A percentile compares a stretch with the other conserved stretches of the same genome.
Conservation (phyloP, 1,284 basidiomycete genomes). For the Erythrobasidium hasegawianum region DNA sequence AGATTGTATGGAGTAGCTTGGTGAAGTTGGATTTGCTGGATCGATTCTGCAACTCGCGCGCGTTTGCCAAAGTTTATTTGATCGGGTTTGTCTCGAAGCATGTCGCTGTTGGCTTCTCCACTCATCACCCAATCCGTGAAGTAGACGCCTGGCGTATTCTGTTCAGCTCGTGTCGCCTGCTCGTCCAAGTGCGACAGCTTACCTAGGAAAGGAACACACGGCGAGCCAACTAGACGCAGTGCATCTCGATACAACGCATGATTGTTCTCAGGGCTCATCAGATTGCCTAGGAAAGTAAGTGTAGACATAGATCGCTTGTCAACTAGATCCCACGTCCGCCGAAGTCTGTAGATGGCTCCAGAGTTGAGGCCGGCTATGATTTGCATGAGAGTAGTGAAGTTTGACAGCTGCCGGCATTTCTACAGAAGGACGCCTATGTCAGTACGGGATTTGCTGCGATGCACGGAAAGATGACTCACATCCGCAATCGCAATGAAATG, state of each 20-base stretch:
- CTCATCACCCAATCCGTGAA: constrained; percentile 94
- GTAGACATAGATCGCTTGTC: constrained; percentile 55
- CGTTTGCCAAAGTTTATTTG: constrained; percentile 95
- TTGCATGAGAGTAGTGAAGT: constrained; percentile 93
- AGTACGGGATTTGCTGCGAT: no score
- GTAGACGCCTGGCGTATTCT: constrained; percentile 94
- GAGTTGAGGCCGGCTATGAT: constrained; percentile 93
- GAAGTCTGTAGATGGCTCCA: constrained; percentile 84
- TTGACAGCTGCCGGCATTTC: constrained; percentile 85
- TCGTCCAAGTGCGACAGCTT: constrained; percentile 25
- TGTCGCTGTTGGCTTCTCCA: constrained; percentile 93
- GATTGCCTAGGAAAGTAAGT: constrained; percentile 43
- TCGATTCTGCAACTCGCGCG: constrained; percentile 86
- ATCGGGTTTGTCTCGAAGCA: constrained; percentile 60
- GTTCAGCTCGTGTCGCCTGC: no score
- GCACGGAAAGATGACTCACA: no score
- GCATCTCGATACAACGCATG: constrained; percentile 86
- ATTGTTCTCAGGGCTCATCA: constrained; percentile 63
- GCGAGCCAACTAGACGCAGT: constrained; percentile 79
- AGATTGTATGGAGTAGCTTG: constrained; percentile 88
- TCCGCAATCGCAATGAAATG: constrained; percentile 92
- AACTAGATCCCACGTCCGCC: constrained; percentile 92
- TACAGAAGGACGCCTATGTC: no score
- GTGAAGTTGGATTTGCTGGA: constrained; percentile 93
- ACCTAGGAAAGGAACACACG: constrained; percentile 98